phyloP scores from a whole-genome alignment of 179 eudicot genomes.

The Amaranthus tricolor region DNA sequence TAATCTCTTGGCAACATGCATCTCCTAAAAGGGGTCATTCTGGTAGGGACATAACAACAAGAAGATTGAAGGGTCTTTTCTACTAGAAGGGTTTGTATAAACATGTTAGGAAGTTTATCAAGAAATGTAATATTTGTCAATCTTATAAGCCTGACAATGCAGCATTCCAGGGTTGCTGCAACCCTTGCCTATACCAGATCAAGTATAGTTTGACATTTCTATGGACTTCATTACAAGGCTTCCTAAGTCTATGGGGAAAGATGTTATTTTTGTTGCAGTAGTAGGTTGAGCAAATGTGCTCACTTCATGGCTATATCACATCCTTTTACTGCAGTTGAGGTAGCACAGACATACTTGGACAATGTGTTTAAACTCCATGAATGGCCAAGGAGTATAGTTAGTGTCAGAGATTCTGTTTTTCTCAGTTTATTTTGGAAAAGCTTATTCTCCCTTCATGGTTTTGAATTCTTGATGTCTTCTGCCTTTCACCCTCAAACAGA shows the following conservation, averaged over 20 bases:
- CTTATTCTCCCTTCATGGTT: too few relatives aligned
- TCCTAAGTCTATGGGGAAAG: not conserved
- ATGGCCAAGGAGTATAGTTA: too few relatives aligned
- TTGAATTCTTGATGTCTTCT: too few relatives aligned
- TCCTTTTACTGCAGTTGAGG: not conserved
- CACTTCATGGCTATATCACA: too few relatives aligned
- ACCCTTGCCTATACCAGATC: not conserved
- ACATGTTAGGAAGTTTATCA: not conserved
- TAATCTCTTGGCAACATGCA: not conserved
- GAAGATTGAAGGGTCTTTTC: not conserved
- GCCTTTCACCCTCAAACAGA: too few relatives aligned
- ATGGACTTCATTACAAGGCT: constrained; percentile 3
- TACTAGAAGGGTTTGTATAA: not conserved
- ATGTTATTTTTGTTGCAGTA: not conserved
- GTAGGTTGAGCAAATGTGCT: too few relatives aligned
- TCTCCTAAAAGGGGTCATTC: not conserved
- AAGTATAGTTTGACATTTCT: not conserved
- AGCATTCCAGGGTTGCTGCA: not conserved
- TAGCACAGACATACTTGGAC: not conserved
- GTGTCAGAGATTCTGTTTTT: too few relatives aligned
- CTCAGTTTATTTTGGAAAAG: too few relatives aligned
- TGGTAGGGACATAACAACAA: not conserved
- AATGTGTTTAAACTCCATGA: too few relatives aligned
- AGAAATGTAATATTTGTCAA: not conserved
- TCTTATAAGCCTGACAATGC: not conserved